Evolutionary conservation across 352 stramenopile genomes (phyloP).

Genomic region (Pythium diclinum): DNA sequence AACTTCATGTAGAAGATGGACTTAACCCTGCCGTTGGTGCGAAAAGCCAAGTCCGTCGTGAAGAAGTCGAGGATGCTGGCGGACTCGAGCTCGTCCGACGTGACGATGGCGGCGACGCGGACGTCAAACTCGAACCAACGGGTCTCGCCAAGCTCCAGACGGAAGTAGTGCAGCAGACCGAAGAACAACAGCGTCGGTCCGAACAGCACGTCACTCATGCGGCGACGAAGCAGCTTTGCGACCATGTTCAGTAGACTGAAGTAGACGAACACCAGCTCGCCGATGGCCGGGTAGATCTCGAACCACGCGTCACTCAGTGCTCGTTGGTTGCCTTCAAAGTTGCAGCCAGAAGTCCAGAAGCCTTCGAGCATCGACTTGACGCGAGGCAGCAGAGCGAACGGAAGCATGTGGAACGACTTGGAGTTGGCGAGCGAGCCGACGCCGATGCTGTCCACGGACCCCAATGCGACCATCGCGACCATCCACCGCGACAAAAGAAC

Average conservation of each 20-base stretch:
- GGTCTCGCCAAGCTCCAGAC: too few relatives aligned
- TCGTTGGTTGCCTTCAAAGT: slow-evolving; percentile 34
- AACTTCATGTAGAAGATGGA: too few relatives aligned
- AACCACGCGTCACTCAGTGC: slow-evolving; percentile 35
- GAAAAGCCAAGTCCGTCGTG: too few relatives aligned
- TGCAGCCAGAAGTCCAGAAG: slow-evolving; percentile 28
- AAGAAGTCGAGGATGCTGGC: too few relatives aligned
- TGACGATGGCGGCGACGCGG: too few relatives aligned
- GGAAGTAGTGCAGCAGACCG: slow-evolving; percentile 31
- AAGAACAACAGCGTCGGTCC: slow-evolving; percentile 31
- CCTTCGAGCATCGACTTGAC: slow-evolving; percentile 16
- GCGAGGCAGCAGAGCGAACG: slow-evolving; percentile 17
- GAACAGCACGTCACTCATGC: slow-evolving; percentile 31
- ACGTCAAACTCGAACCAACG: too few relatives aligned
- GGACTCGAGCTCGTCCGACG: too few relatives aligned
- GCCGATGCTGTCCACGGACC: slow-evolving; percentile 2
- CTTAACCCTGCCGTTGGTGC: too few relatives aligned
- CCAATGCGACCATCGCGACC: background rate
- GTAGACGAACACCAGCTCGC: slow-evolving; percentile 25
- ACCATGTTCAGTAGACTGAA: slow-evolving; percentile 35
- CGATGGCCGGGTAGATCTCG: slow-evolving; percentile 31
- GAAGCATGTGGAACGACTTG: slow-evolving; percentile 21
- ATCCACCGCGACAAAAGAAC: slow-evolving; percentile 33
- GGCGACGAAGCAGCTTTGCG: slow-evolving; percentile 26
- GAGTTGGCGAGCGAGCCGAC: slow-evolving; percentile 20